Base-by-base conservation (phyloP, 1,284 basidiomycete genomes). In the Irpex sp. region DNA sequence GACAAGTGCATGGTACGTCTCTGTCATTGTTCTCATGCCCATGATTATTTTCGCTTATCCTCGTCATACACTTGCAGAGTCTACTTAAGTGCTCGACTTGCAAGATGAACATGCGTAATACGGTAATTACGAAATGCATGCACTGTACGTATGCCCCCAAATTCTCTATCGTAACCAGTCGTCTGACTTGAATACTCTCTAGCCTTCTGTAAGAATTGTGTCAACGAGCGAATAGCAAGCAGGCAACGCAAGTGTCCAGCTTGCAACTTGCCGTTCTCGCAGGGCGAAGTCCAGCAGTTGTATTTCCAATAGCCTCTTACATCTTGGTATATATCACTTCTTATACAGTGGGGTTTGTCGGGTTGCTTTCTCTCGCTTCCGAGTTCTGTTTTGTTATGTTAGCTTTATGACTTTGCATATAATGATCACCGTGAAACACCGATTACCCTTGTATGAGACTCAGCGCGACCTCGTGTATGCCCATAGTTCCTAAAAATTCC, bases 181-280 rank as follows among this genome's bases (percentile, higher is more conserved):
- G 31, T 33, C 6, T 33, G 31, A 33, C 31, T 33, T 37, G 37
- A 61, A n/a, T 58, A 19, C 60, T 57, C 66, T n/a, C 62, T 35
- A 94, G 93, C 94, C 0, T 97, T 98, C 77, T 98, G 96, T 80
- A 91, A 91, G 73, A 77, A 83, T 21, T 93, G 97, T 74, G 86
- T 99, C 55, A 95, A 98, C 68, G 82, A 89, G 31, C 88, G 97
- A 43, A 86, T 99, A 69, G 81, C 91, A 57, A 96, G 93, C 33
- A 87, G 97, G 65, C 96, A 98, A 75, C 89, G 97, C 56, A 98
- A 98, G 77, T 99, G 97, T 76, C 97, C 97, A 15, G 90, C 92
- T 19, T 98, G 97, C 74, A 91, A 91, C 66, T 72, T 93, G 46
- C 79, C 86, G 1, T 99, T 99, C 77, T 90, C 92, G 5, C 87